Conservation (phyloP, 1,284 basidiomycete species). For the Exobasidium cylindrosporum region DNA sequence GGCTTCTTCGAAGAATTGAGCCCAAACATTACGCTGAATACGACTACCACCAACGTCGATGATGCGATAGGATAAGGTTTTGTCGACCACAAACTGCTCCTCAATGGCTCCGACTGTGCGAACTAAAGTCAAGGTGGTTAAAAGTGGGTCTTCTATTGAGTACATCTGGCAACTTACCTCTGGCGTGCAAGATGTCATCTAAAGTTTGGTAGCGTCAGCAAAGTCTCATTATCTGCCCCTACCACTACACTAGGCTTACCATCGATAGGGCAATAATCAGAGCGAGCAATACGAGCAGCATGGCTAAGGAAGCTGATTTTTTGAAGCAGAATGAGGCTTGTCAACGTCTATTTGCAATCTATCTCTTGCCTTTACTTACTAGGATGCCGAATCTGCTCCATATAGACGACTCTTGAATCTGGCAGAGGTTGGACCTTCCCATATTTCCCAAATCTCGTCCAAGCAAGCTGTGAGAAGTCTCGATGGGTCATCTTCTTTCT, state of each 20-base stretch:
- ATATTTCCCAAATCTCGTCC: background rate
- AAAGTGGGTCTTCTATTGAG: too few species aligned
- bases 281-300: constrained; percentile 20
- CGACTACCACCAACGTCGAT: constrained; percentile 38
- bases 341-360: background rate
- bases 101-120: constrained; percentile 37
- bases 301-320: constrained; percentile 30
- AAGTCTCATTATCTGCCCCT: too few species aligned
- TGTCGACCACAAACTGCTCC: constrained; percentile 26
- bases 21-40: constrained; percentile 31
- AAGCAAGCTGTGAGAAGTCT: background rate
- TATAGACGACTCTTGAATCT: background rate
- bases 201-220: too few species aligned
- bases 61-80: constrained; percentile 26
- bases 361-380: constrained; percentile 8
- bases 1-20: constrained; percentile 30
- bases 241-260: background rate
- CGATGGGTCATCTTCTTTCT: constrained; percentile 3
- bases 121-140: too few species aligned
- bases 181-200: constrained; percentile 37
- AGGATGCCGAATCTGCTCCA: constrained; percentile 7
- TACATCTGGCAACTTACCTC: constrained; percentile 12
- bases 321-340: too few species aligned
- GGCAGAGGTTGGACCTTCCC: background rate
- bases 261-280: constrained; percentile 23